A percentile compares a stretch with the other conserved stretches of the same genome.
Evolutionary conservation across 371 early-diverging fungal genomes (phyloP).

Genomic region (Circinella minor): DNA sequence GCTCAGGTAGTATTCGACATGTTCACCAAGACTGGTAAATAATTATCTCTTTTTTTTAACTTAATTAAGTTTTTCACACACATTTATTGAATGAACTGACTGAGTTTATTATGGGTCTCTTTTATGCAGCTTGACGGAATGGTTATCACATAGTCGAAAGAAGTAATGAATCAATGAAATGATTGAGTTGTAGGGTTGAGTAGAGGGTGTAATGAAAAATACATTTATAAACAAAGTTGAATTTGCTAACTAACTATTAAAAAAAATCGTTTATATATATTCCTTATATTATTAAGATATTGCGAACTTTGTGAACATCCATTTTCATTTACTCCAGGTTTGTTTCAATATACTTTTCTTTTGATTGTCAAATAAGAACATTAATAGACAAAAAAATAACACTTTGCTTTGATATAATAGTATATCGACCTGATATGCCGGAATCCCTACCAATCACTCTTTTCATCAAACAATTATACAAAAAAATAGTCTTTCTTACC

Average conservation of each 20-base stretch:
- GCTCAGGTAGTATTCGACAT: constrained; percentile 90
- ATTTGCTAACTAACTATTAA: too few relatives aligned
- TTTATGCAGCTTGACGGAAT: constrained; percentile 73
- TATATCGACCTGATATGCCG: constrained; percentile 78
- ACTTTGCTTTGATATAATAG: constrained; percentile 2
- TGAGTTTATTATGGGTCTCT: not conserved
- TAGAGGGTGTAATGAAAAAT: not conserved
- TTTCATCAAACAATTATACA: constrained; percentile 55
- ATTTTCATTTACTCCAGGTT: constrained; percentile 87
- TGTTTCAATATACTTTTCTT: constrained; percentile 9
- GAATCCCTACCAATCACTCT: constrained; percentile 57
- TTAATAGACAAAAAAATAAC: not conserved
- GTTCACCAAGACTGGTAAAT: constrained; percentile 87
- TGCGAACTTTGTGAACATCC: constrained; percentile 92
- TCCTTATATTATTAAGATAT: constrained; percentile 43
- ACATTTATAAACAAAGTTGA: not conserved
- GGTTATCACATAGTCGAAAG: constrained; percentile 88
- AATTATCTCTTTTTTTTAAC: constrained; percentile 6
- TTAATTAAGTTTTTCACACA: too few relatives aligned
- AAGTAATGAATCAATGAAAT: constrained; percentile 42
- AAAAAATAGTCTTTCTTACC: constrained; percentile 34
- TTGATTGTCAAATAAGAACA: not conserved
- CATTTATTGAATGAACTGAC: not conserved
- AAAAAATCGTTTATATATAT: not conserved
- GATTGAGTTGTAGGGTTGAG: not conserved